Base-by-base conservation (phyloP, 345 rosid genomes). In the Boechera retrofracta region DNA sequence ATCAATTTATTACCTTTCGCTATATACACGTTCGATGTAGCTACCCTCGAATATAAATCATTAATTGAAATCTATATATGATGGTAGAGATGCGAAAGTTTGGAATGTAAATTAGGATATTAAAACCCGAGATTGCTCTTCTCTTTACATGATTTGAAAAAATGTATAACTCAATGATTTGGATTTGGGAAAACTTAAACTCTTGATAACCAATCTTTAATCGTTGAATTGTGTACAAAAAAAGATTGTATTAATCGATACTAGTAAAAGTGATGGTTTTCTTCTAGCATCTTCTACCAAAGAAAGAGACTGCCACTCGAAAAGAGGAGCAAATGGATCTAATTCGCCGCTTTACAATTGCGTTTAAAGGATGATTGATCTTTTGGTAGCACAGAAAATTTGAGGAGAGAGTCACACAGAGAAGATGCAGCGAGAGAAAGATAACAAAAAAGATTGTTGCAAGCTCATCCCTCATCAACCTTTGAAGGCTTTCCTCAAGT, bases 361-460 rank as follows among this genome's bases (percentile, higher is more conserved):
- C 52, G 29, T 36, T 29, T n/a, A 26, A 13, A 65, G 67, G 10
- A 48, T 33, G 58, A 13, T 8, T 48, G 61, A 32, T 38, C 62
- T 75, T 67, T 48, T n/a, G 28, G 65, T 10, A 56, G 29, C 21
- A 24, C 15, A 26, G 5, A 18, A 12, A 18, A 18, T 32, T 41
- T 32, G 12, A 21, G 18, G 7, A 65, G 21, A 55, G n/a, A 74
- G 64, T 10, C 24, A 49, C 53, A 32, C 2, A 41, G 7, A 67
- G 49, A 52, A 26, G 75, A 70, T 70, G 80, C 71, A 55, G 16
- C 70, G 56, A 28, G 76, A 71, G 53, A 29, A 29, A 36, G 67
- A 47, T 56, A 21, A 56, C 53, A 71, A 64, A 48, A 56, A 42
- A 64, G 21, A 47, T 38, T 5, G 72, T 71, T 45, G 47, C 60